Percentiles rank a stretch among this genome's conserved stretches.
Evolutionary conservation across 2,329 filamentous ascomycete genomes (phyloP).

Genomic region (Paracorniculantispora psalliotae): DNA sequence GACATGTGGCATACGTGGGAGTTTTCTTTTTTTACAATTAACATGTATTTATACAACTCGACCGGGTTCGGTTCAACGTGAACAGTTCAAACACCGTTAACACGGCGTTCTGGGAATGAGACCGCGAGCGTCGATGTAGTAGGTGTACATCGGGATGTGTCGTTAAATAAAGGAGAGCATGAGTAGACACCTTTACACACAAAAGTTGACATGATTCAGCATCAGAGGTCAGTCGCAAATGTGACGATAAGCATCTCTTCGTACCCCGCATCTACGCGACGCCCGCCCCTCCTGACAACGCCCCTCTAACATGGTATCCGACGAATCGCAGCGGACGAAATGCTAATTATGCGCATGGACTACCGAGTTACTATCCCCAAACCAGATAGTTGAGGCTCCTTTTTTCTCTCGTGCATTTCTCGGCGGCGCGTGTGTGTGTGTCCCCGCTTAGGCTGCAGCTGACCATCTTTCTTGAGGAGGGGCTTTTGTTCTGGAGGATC

Average conservation of each 20-base stretch:
- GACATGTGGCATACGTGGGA: not conserved
- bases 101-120: too few relatives aligned
- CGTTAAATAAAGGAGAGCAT: too few relatives aligned
- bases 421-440: not conserved
- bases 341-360: not conserved
- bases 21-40: not conserved
- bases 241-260: not conserved
- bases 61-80: not conserved
- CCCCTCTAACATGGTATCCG: not conserved
- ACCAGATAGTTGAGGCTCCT: not conserved
- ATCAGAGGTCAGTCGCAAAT: too few relatives aligned
- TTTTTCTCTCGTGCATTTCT: not conserved
- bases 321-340: conserved; percentile 5
- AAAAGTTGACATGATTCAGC: too few relatives aligned
- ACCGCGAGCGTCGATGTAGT: too few relatives aligned
- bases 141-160: too few relatives aligned
- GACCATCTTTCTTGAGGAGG: not conserved
- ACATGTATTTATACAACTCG: not conserved
- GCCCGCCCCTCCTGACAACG: not conserved
- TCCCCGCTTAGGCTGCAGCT: conserved; percentile 6
- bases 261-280: not conserved
- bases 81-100: too few relatives aligned
- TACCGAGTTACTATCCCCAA: conserved; percentile 7
- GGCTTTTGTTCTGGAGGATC: not conserved
- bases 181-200: too few relatives aligned